Percentiles rank a stretch among this genome's conserved stretches.
Evolutionary conservation across 192 early-diverging fungal genomes (phyloP).

Genomic region (Glomus cerebriforme): DNA sequence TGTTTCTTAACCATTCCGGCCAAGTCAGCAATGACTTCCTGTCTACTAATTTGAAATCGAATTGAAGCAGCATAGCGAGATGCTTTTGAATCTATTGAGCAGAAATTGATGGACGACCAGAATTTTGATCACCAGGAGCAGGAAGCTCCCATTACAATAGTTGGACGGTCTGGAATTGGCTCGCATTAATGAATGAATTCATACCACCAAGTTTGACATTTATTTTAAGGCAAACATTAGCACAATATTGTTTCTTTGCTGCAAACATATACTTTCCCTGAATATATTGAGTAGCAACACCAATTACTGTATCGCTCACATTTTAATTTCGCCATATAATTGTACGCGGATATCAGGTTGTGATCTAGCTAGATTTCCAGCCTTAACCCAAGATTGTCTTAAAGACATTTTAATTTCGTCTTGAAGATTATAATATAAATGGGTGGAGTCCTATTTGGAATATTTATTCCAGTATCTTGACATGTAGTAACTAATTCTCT

Average conservation of each 20-base stretch:
- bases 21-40: not conserved
- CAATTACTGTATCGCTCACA: no score
- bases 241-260: slow-evolving; percentile 77
- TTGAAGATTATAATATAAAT: slow-evolving; percentile 51
- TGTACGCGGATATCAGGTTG: not conserved
- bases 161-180: slow-evolving; percentile 30
- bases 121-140: no score
- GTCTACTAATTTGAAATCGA: not conserved
- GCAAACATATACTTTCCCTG: no score
- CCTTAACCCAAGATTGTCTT: not conserved
- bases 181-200: slow-evolving; percentile 66
- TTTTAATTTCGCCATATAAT: not conserved
- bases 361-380: not conserved
- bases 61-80: no score
- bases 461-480: slow-evolving; percentile 67
- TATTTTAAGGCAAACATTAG: slow-evolving; percentile 93
- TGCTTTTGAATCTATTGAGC: no score
- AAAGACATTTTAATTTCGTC: not conserved
- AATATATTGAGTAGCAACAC: no score
- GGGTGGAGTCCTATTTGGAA: slow-evolving; percentile 55
- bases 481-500: slow-evolving; percentile 70
- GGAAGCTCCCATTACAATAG: not conserved
- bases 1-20: slow-evolving; percentile 28
- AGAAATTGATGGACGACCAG: not conserved
- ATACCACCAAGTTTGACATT: slow-evolving; percentile 88